phyloP scores from a whole-genome alignment of 768 basidiomycete genomes.

The Peribolospora baueri region DNA sequence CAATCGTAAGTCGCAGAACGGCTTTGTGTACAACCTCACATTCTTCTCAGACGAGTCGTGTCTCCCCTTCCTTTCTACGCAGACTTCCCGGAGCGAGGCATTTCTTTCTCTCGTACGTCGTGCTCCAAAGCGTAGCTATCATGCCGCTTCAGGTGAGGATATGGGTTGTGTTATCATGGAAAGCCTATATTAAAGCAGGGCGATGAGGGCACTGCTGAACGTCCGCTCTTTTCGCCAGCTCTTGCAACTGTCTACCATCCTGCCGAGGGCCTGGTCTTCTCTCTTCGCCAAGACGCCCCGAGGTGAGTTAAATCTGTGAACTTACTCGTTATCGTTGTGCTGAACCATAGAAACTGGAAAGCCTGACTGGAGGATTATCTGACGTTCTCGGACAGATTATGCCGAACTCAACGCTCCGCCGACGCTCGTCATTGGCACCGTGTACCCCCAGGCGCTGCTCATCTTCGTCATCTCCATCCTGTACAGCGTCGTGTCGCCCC shows the following conservation, averaged over 20 bases:
- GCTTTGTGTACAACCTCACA: no score
- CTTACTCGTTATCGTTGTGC: background rate
- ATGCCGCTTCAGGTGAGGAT: constrained; percentile 40
- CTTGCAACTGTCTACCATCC: constrained; percentile 66
- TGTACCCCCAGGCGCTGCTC: constrained; percentile 89
- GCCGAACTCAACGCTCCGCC: constrained; percentile 93
- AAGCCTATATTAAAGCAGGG: no score
- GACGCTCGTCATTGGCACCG: constrained; percentile 90
- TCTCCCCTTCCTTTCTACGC: background rate
- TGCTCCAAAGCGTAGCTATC: constrained; percentile 68
- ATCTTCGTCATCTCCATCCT: constrained; percentile 85
- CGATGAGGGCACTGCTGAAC: no score
- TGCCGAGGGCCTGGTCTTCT: constrained; percentile 50
- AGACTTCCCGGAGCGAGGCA: constrained; percentile 45
- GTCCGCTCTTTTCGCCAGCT: constrained; percentile 28
- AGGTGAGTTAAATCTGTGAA: constrained; percentile 27
- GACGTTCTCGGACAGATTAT: constrained; percentile 34
- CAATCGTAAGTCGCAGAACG: no score
- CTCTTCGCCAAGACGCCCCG: constrained; percentile 71
- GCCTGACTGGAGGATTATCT: background rate
- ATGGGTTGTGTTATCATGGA: no score
- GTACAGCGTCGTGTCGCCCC: constrained; percentile 85
- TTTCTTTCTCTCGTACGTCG: constrained; percentile 27
- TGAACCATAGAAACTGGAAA: background rate
- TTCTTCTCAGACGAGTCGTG: background rate